These are phyloP conservation scores for Fabrea salina DNA, from an alignment of 169 alveolate species.

Conservation along the genomic window DNA sequence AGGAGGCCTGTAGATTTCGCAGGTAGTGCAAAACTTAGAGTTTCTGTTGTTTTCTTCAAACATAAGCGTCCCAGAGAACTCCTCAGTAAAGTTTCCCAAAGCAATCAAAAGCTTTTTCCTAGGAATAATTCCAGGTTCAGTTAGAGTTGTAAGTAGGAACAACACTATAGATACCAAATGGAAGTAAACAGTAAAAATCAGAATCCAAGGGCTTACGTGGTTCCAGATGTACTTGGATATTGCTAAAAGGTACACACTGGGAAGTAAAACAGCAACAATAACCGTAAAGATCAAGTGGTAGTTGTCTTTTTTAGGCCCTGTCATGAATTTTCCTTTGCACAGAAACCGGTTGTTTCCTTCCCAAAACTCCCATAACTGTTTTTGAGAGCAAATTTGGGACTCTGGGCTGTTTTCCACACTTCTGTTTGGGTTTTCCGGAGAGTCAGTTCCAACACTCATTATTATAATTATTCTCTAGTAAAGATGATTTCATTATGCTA, in stretches of 20 bases:
- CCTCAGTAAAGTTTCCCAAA: background rate
- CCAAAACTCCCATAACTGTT: conserved; percentile 5
- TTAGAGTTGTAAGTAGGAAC: background rate
- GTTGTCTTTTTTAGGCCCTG: conserved; percentile 5
- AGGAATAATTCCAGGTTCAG: conserved; percentile 17
- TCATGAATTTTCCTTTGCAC: conserved; percentile 6
- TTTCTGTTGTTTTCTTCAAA: background rate
- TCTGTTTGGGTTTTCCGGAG: no score
- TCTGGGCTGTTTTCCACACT: no score
- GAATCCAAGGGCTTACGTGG: background rate
- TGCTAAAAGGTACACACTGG: background rate
- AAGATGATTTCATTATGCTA: no score
- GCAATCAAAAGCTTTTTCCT: background rate
- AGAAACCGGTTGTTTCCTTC: conserved; percentile 24
- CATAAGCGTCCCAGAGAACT: background rate
- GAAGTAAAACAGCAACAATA: background rate
- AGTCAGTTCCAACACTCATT: no score
- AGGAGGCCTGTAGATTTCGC: conserved; percentile 64
- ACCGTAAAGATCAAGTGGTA: background rate
- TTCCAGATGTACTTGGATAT: background rate
- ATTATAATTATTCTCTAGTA: no score
- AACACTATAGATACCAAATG: background rate
- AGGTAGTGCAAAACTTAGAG: conserved; percentile 59
- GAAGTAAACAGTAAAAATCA: background rate
- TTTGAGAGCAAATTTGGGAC: background rate